Conservation (phyloP, 495 filamentous ascomycete genomes). For the Schizothecium vesticola region DNA sequence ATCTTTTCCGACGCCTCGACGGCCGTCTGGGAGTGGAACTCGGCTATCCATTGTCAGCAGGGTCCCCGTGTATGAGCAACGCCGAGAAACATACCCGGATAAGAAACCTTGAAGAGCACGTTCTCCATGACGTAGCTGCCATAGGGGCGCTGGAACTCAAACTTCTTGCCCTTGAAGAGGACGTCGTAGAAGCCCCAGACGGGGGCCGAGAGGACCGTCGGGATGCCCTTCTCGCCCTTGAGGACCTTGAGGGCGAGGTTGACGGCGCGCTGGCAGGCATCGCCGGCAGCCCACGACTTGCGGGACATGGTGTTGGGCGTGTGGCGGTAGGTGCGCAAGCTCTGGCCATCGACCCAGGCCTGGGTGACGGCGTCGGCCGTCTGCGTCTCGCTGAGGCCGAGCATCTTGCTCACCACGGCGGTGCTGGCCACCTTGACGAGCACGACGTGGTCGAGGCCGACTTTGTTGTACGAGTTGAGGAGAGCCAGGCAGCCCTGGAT, state of each 20-base stretch:
- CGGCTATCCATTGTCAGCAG: slow-evolving; percentile 49
- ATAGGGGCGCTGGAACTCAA: slow-evolving; percentile 91
- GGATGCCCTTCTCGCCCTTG: slow-evolving; percentile 83
- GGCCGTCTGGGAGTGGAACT: slow-evolving; percentile 99
- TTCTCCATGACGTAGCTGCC: slow-evolving; percentile 99
- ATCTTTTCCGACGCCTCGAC: slow-evolving; percentile 90
- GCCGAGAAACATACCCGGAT: slow-evolving; percentile 60
- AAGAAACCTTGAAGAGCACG: slow-evolving; percentile 98
- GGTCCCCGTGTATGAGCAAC: not conserved
- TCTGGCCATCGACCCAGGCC: slow-evolving; percentile 95
- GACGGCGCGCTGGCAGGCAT: slow-evolving; percentile 94
- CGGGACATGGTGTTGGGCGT: slow-evolving; percentile 98
- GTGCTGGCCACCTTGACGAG: slow-evolving; percentile 96
- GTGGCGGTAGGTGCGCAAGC: slow-evolving; percentile 93
- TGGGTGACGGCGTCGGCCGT: slow-evolving; percentile 94
- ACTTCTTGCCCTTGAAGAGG: slow-evolving; percentile 90
- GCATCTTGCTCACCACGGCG: slow-evolving; percentile 89
- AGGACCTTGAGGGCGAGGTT: slow-evolving; percentile 92
- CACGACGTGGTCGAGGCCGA: slow-evolving; percentile 94
- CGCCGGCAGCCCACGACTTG: slow-evolving; percentile 98
- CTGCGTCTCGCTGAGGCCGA: slow-evolving; percentile 82
- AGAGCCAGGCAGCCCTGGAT: slow-evolving; percentile 96
- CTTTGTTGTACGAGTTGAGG: slow-evolving; percentile 97
- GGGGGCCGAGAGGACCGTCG: slow-evolving; percentile 87
- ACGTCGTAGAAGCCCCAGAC: slow-evolving; percentile 99